These are phyloP conservation scores for Trichoderma koningiopsis DNA, from an alignment of 2,329 filamentous ascomycete species.

Conservation along the genomic window DNA sequence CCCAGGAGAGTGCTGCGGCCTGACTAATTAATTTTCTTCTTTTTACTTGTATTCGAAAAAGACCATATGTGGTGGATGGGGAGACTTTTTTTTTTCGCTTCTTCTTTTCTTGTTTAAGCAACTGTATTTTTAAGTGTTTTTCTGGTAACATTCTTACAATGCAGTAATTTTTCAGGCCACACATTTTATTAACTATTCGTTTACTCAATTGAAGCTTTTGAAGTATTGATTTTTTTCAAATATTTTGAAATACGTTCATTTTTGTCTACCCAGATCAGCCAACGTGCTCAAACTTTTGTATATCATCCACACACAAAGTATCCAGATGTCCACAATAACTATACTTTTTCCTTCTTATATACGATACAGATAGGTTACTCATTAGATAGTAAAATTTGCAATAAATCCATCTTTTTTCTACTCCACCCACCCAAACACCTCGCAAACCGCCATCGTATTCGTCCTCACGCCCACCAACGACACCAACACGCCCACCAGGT, in stretches of 20 bases:
- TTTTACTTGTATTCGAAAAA: not conserved
- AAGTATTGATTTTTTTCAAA: not conserved
- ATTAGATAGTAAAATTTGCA: not conserved
- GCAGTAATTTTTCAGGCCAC: conserved; percentile 11
- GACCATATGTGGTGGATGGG: not conserved
- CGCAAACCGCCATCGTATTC: conserved; percentile 76
- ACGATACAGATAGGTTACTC: not conserved
- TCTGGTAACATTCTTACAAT: conserved; percentile 3
- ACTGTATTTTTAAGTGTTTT: not conserved
- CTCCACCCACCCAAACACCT: conserved; percentile 82
- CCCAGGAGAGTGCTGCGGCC: not conserved
- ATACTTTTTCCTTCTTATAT: not conserved
- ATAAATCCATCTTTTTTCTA: conserved; percentile 30
- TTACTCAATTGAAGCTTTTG: not conserved
- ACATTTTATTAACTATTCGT: too few relatives aligned
- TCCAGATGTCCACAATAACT: not conserved
- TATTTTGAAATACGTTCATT: not conserved
- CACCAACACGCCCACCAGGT: conserved; percentile 71
- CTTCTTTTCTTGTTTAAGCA: not conserved
- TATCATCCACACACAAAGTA: not conserved
- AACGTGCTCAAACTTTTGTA: conserved; percentile 4
- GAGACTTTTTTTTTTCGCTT: not conserved
- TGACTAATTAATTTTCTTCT: not conserved
- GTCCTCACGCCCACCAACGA: conserved; percentile 73
- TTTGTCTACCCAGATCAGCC: not conserved